Percentiles rank a stretch among this genome's conserved stretches.
Conservation (phyloP, 805 yeast genomes). For the Lipomyces mesembrius region DNA sequence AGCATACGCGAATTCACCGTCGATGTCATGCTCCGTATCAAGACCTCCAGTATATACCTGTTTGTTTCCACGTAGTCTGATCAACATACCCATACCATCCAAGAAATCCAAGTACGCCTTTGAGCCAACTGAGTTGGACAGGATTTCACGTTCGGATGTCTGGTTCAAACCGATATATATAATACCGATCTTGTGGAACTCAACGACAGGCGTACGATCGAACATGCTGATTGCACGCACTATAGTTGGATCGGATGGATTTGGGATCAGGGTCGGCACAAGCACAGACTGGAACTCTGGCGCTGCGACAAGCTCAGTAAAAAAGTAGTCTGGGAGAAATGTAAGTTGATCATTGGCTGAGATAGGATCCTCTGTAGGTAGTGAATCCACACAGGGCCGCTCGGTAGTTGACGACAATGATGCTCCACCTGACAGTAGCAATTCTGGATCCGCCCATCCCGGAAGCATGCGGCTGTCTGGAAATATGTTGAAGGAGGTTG, state of each 20-base stretch:
- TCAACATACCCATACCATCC: constrained; percentile 60
- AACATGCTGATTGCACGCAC: constrained; percentile 62
- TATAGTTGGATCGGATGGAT: constrained; percentile 37
- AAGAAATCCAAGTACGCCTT: constrained; percentile 63
- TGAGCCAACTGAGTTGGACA: constrained; percentile 69
- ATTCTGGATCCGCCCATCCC: constrained; percentile 16
- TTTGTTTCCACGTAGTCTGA: constrained; percentile 60
- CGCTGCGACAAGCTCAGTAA: constrained; percentile 58
- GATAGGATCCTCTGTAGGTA: constrained; percentile 1
- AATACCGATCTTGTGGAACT: constrained; percentile 78
- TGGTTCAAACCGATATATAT: constrained; percentile 76
- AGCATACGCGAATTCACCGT: constrained; percentile 74
- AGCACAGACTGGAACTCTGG: constrained; percentile 45
- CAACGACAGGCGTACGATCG: constrained; percentile 78
- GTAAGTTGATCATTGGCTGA: constrained; percentile 34
- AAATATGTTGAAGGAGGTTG: constrained; percentile 53
- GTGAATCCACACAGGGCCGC: not conserved
- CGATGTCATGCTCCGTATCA: constrained; percentile 68
- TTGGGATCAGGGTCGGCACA: constrained; percentile 58
- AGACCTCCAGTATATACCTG: constrained; percentile 76
- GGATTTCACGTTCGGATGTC: constrained; percentile 62
- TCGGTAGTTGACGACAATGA: not conserved
- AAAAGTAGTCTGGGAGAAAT: constrained; percentile 53
- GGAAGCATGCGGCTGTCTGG: constrained; percentile 52
- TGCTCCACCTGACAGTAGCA: not conserved